These are phyloP conservation scores for Podila clonocystis DNA, from an alignment of 192 early-diverging fungal genomes.

Conservation along the genomic window DNA sequence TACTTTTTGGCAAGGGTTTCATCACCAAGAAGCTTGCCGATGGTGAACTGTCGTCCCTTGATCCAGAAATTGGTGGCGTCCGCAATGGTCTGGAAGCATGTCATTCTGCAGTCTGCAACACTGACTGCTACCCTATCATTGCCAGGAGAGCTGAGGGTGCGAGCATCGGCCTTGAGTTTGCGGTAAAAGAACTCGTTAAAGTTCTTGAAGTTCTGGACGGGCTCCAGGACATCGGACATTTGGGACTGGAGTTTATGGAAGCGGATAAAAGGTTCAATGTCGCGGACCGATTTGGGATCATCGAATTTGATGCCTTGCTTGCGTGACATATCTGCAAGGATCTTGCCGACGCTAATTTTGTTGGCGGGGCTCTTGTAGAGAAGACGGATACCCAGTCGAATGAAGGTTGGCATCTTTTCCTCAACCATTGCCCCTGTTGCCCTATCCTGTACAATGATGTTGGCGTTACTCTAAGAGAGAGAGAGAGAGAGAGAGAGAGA, in stretches of 20 bases:
- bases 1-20: conserved; percentile 59
- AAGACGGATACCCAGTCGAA: conserved; percentile 82
- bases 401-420: conserved; percentile 82
- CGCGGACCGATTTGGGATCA: conserved; percentile 63
- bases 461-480: conserved; percentile 65
- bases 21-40: conserved; percentile 66
- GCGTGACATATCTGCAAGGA: conserved; percentile 61
- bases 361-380: conserved; percentile 73
- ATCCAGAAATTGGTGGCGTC: conserved; percentile 82
- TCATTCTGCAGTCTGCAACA: conserved; percentile 81
- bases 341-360: conserved; percentile 51
- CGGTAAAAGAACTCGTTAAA: conserved; percentile 93
- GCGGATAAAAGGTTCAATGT: conserved; percentile 77
- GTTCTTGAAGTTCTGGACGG: conserved; percentile 71
- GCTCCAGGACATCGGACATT: conserved; percentile 74
- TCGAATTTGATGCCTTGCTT: conserved; percentile 82
- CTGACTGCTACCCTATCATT: conserved; percentile 69
- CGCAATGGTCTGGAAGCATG: conserved; percentile 70
- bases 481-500: not conserved
- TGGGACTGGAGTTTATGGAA: conserved; percentile 71
- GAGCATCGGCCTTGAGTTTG: conserved; percentile 72
- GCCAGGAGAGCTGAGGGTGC: conserved; percentile 54
- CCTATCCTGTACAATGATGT: conserved; percentile 82
- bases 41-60: conserved; percentile 77
- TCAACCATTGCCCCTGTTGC: conserved; percentile 72